phyloP scores from a whole-genome alignment of 2,329 filamentous ascomycete species.

The Colletotrichum euphorbiae region DNA sequence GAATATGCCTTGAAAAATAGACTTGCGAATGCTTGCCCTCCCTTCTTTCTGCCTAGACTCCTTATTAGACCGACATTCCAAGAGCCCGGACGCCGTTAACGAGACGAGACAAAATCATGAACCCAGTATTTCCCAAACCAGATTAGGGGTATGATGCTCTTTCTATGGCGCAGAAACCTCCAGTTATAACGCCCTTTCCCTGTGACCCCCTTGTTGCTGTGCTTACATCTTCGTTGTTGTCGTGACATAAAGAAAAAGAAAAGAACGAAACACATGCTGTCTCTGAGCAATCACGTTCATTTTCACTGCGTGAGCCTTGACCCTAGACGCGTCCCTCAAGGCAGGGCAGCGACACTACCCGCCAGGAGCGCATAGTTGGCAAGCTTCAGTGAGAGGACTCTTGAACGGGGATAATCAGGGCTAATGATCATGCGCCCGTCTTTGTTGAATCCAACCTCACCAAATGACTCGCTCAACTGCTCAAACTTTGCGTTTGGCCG shows the following conservation, averaged over 20 bases:
- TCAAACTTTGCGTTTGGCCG: conserved; percentile 70
- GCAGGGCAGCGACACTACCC: conserved; percentile 35
- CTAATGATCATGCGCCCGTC: conserved; percentile 68
- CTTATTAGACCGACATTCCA: conserved; percentile 31
- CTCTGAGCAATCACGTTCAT: background rate
- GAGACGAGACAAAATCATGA: conserved; percentile 27
- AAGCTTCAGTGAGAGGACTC: conserved; percentile 67
- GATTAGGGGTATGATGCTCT: conserved; percentile 40
- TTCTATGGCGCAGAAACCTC: conserved; percentile 34
- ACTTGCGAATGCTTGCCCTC: conserved; percentile 20
- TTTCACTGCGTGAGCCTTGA: background rate
- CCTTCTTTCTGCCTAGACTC: conserved; percentile 26
- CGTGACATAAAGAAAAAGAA: conserved; percentile 15
- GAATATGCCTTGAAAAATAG: conserved; percentile 14
- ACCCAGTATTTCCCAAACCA: conserved; percentile 35
- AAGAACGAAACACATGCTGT: background rate
- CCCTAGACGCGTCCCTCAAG: background rate
- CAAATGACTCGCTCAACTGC: conserved; percentile 73
- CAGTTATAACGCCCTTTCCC: conserved; percentile 28
- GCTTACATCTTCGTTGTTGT: conserved; percentile 38
- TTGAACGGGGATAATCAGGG: conserved; percentile 65
- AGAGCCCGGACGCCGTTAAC: conserved; percentile 28
- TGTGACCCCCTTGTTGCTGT: conserved; percentile 34
- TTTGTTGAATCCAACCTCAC: conserved; percentile 68
- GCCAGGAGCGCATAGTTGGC: conserved; percentile 66